Conservation (phyloP, 306 rosid genomes). For the Dicorynia guianensis region DNA sequence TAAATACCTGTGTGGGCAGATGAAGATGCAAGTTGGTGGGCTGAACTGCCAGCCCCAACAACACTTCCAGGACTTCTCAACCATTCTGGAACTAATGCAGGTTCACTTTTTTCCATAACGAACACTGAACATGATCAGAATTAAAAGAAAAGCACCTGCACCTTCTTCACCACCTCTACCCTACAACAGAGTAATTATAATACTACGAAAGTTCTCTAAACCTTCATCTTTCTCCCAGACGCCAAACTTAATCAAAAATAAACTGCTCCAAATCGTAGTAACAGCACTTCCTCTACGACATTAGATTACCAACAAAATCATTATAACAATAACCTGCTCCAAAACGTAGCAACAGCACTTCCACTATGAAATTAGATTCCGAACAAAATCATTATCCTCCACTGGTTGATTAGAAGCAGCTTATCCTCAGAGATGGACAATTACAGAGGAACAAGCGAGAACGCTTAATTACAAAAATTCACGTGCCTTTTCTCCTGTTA, state of each 20-base stretch:
- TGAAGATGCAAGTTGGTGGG: constrained; percentile 78
- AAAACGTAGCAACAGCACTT: constrained; percentile 11
- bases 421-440: constrained; percentile 18
- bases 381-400: constrained; percentile 14
- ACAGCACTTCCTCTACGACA: constrained; percentile 22
- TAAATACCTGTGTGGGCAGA: constrained; percentile 77
- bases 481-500: background rate
- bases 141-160: constrained; percentile 42
- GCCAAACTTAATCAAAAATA: constrained; percentile 16
- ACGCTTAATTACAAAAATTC: background rate
- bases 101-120: constrained; percentile 99
- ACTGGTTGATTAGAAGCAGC: background rate
- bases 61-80: constrained; percentile 90
- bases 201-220: constrained; percentile 6
- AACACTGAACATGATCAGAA: constrained; percentile 89
- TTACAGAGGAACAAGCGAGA: background rate
- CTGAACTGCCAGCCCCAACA: constrained; percentile 85
- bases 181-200: constrained; percentile 38
- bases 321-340: constrained; percentile 14
- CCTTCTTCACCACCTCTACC: constrained; percentile 63
- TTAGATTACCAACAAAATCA: constrained; percentile 4
- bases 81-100: constrained; percentile 99
- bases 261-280: constrained; percentile 10
- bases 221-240: constrained; percentile 17
- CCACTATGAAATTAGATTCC: constrained; percentile 23